Percentiles rank a stretch among this genome's conserved stretches.
These are phyloP conservation scores for Ascochyta fabae DNA, from an alignment of 2,329 filamentous ascomycete species.

Conservation along the genomic window DNA sequence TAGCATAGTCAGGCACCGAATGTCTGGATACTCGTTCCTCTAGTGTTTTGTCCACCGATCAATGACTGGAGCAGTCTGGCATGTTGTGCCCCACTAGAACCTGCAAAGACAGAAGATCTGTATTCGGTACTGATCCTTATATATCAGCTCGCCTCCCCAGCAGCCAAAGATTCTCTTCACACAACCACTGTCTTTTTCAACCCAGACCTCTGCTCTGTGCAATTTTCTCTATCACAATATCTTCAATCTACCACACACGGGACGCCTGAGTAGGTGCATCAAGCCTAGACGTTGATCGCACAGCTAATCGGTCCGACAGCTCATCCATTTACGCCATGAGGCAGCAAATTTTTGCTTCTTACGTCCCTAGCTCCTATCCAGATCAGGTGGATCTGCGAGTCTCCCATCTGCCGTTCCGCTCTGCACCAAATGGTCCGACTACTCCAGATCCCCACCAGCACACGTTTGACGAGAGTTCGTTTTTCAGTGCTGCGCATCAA, in stretches of 20 bases:
- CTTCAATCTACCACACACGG: not conserved
- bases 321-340: slow-evolving; percentile 11
- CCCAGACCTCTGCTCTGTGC: not conserved
- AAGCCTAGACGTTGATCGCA: not conserved
- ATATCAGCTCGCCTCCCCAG: slow-evolving; percentile 14
- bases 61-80: slow-evolving; percentile 17
- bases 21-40: slow-evolving; percentile 12
- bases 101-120: slow-evolving; percentile 1
- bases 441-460: slow-evolving; percentile 8
- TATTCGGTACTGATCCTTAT: slow-evolving; percentile 9
- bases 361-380: slow-evolving; percentile 17
- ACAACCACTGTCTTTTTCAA: not conserved
- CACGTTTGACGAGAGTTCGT: slow-evolving; percentile 11
- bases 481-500: slow-evolving; percentile 3
- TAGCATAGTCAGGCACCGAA: slow-evolving; percentile 27
- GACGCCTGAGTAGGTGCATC: slow-evolving; percentile 1
- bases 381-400: slow-evolving; percentile 8
- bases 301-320: slow-evolving; percentile 13
- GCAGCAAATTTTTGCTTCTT: slow-evolving; percentile 16
- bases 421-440: slow-evolving; percentile 3
- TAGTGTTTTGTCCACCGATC: slow-evolving; percentile 19
- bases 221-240: not conserved
- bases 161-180: not conserved
- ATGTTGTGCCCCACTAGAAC: slow-evolving; percentile 9
- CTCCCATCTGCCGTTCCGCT: slow-evolving; percentile 2